A percentile compares a stretch with the other conserved stretches of the same genome.
Evolutionary conservation across 2,329 filamentous ascomycete species (phyloP).

Genomic region (Verticillium tricorpus): DNA sequence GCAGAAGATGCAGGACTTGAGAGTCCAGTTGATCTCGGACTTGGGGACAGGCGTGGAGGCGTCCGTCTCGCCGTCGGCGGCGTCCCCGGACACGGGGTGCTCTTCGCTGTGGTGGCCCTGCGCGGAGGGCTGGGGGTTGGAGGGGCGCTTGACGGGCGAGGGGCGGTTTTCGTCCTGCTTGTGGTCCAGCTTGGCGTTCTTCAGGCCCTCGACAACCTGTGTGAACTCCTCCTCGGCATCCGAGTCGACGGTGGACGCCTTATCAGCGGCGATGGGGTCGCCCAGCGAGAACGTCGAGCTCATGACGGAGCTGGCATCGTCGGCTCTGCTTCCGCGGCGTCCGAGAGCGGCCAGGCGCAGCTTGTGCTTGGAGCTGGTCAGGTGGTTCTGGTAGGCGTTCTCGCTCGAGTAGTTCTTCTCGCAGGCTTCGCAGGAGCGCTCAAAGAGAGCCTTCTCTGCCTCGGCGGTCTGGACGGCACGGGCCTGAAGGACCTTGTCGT

Average conservation of each 20-base stretch:
- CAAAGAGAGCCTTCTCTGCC: slow-evolving; percentile 82
- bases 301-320: slow-evolving; percentile 75
- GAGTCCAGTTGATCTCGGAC: slow-evolving; percentile 33
- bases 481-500: slow-evolving; percentile 90
- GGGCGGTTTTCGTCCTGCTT: slow-evolving; percentile 28
- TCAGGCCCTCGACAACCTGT: slow-evolving; percentile 72
- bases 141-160: slow-evolving; percentile 51
- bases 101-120: slow-evolving; percentile 40
- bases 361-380: slow-evolving; percentile 87
- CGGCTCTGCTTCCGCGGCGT: slow-evolving; percentile 31
- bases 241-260: slow-evolving; percentile 49
- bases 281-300: slow-evolving; percentile 90
- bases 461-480: slow-evolving; percentile 80
- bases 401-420: slow-evolving; percentile 94
- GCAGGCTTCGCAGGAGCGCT: slow-evolving; percentile 77
- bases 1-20: slow-evolving; percentile 79
- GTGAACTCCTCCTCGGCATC: slow-evolving; percentile 72
- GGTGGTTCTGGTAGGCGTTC: slow-evolving; percentile 90
- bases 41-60: slow-evolving; percentile 31
- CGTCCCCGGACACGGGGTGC: slow-evolving; percentile 31
- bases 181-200: slow-evolving; percentile 64
- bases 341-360: slow-evolving; percentile 50
- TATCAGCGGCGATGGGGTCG: slow-evolving; percentile 58
- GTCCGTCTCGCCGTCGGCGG: slow-evolving; percentile 37
- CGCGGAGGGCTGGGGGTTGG: slow-evolving; percentile 42